phyloP scores from a whole-genome alignment of 202 grass and related monocot species.

The Carex arenaria region DNA sequence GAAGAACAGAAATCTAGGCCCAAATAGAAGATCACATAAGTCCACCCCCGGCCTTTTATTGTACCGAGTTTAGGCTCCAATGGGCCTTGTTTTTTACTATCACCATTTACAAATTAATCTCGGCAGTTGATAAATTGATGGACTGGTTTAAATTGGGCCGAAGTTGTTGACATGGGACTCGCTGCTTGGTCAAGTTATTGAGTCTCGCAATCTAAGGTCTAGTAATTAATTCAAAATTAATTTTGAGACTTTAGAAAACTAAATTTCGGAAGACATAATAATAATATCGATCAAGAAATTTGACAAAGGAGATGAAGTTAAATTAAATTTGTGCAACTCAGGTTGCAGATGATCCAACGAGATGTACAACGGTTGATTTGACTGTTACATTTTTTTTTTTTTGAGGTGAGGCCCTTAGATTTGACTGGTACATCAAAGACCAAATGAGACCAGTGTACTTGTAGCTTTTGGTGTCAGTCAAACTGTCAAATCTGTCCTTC shows the following conservation, averaged over 20 bases:
- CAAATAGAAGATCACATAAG: not conserved
- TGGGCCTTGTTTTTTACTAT: not conserved
- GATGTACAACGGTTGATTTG: not conserved
- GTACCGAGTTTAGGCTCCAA: not conserved
- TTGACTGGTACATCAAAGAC: not conserved
- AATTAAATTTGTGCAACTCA: not conserved
- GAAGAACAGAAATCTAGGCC: not conserved
- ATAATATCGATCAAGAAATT: not conserved
- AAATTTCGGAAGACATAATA: not conserved
- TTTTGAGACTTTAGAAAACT: no score
- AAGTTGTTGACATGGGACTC: not conserved
- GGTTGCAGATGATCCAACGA: not conserved
- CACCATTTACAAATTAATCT: not conserved
- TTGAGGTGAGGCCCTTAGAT: no score
- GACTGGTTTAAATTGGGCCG: not conserved
- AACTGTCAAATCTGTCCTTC: not conserved
- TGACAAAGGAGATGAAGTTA: not conserved
- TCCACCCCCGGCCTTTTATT: not conserved
- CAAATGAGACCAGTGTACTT: not conserved
- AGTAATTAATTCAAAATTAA: no score
- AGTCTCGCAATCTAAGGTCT: not conserved
- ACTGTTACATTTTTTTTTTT: not conserved
- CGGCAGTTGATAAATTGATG: not conserved
- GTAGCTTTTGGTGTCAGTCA: not conserved
- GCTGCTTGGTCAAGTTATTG: not conserved